These are phyloP conservation scores for Scutellaria barbata DNA, from an alignment of 257 asterid genomes.

Conservation along the genomic window DNA sequence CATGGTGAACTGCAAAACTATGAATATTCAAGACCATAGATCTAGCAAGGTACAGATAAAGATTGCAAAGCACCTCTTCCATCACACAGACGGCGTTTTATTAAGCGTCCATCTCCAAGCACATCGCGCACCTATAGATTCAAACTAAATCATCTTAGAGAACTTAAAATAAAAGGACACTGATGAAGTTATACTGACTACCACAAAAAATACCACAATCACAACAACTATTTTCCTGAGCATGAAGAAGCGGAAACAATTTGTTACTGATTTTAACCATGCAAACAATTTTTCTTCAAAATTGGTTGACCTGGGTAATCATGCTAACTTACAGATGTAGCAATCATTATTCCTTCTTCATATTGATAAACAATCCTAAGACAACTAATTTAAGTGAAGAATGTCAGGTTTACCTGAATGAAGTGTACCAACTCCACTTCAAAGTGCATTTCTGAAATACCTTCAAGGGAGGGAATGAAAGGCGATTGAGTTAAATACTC, in stretches of 20 bases:
- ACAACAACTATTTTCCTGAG: slow-evolving; percentile 12
- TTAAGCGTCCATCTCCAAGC: slow-evolving; percentile 97
- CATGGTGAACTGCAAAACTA: slow-evolving; percentile 1
- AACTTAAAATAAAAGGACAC: slow-evolving; percentile 25
- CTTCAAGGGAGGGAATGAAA: slow-evolving; percentile 61
- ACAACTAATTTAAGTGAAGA: slow-evolving; percentile 21
- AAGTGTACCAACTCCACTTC: slow-evolving; percentile 92
- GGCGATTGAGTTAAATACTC: slow-evolving; percentile 64
- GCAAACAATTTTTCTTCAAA: slow-evolving; percentile 1
- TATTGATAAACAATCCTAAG: neutral
- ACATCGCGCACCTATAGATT: slow-evolving; percentile 85
- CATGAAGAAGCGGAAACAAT: neutral
- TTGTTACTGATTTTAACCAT: neutral
- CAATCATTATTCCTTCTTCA: neutral
- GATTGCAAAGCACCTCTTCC: slow-evolving; percentile 74
- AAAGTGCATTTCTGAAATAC: slow-evolving; percentile 75
- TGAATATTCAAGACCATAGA: neutral
- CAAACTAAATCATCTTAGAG: slow-evolving; percentile 32
- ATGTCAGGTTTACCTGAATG: slow-evolving; percentile 65
- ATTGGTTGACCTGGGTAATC: slow-evolving; percentile 18
- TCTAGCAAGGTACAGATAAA: slow-evolving; percentile 13
- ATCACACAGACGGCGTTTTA: slow-evolving; percentile 84
- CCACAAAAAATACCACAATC: slow-evolving; percentile 6
- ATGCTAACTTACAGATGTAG: slow-evolving; percentile 5
- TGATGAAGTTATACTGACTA: neutral